Evolutionary conservation across 202 grass and related monocot species (phyloP), one percentile per base, ranked within the genome.

Genomic region (Hordeum pubiflorum): DNA sequence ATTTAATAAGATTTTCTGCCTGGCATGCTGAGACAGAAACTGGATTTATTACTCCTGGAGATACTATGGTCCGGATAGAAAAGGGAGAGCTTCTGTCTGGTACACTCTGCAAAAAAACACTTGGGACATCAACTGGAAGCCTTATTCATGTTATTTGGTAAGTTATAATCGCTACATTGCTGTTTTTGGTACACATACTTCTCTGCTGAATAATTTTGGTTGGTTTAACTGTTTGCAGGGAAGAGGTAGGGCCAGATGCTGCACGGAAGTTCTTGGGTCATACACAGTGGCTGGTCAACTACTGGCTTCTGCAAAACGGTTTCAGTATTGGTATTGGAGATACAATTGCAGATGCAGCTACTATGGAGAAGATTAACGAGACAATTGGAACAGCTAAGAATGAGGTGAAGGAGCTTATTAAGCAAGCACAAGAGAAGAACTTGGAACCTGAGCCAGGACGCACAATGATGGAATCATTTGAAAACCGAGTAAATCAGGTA

Each of bases 101-200:
- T 38, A 97, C 91, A 33, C 88, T 94, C 31, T 97, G 95, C 82
- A 94, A 98, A 84, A 94, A 85, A 69, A 86, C 82, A 73, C 92
- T 98, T 32, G 95, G 92, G 55, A 91, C 88, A 75, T 71, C 76
- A 66, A 17, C 17, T 75, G 95, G 95, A 82, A 91, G 95, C 89
- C 90, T 98, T 77, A 93, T 98, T 58, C 95, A 98, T 89, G 88
- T 94, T 72, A 94, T 98, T 77, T 98, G 95, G 95, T 98, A 80
- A 87, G 66, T 72, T 50, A 4, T 24, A 27, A 33, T 70, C 46
- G 23, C 68, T 86, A 13, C 67, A 41, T 43, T 75, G 29, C 1
- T 18, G 6, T 27, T 20, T 63, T 43, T 11, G 32, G 13, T 72
- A 14, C 31, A 66, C 22, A 29, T 72, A 39, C 24, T 46, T 22